Evolutionary conservation across 2,329 filamentous ascomycete genomes (phyloP).

Genomic region (Colletotrichum costaricense): DNA sequence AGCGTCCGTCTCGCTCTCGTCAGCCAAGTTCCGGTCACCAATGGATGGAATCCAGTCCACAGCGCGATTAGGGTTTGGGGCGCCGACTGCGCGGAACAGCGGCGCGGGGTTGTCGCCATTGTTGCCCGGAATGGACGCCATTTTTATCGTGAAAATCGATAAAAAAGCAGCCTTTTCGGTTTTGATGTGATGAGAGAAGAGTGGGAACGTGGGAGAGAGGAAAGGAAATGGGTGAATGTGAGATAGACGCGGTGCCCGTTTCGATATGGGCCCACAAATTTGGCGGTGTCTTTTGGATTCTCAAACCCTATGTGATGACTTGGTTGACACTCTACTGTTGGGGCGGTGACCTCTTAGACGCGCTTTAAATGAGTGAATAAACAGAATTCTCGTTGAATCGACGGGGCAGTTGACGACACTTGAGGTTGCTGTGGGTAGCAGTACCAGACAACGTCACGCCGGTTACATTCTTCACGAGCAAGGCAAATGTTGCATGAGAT

Average conservation of each 20-base stretch:
- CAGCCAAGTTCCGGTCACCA: not conserved
- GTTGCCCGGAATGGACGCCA: not conserved
- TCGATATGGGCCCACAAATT: not conserved
- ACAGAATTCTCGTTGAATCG: too few relatives aligned
- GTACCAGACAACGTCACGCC: too few relatives aligned
- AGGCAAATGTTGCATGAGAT: too few relatives aligned
- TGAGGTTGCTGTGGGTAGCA: too few relatives aligned
- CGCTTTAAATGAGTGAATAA: too few relatives aligned
- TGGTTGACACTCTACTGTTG: too few relatives aligned
- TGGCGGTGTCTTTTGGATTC: not conserved
- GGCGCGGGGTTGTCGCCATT: not conserved
- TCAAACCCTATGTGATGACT: not conserved
- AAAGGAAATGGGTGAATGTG: not conserved
- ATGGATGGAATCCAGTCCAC: not conserved
- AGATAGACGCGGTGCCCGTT: not conserved
- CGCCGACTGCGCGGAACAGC: not conserved
- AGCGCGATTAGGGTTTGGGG: not conserved
- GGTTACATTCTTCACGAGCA: too few relatives aligned
- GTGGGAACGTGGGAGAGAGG: too few relatives aligned
- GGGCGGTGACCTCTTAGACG: not conserved
- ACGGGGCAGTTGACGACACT: too few relatives aligned
- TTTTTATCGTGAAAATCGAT: not conserved
- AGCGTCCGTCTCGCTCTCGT: not conserved
- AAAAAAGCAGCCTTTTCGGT: not conserved
- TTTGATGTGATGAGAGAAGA: not conserved